These are phyloP conservation scores for Cynara cardunculus DNA, from an alignment of 129 eudicot species.

Conservation along the genomic window DNA sequence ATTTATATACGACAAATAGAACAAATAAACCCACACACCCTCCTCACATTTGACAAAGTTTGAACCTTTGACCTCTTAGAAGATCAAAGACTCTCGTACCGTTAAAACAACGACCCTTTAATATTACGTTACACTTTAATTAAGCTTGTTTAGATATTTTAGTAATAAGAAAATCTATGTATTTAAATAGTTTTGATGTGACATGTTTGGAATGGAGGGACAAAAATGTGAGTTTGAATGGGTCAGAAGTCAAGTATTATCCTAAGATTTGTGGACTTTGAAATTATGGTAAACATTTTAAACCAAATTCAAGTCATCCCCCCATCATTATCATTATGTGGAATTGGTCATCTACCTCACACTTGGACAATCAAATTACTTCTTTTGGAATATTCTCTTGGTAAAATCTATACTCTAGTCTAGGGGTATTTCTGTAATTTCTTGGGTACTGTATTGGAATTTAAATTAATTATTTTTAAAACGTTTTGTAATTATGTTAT, in stretches of 20 bases:
- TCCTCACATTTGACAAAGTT: too few species aligned
- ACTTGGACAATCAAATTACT: slow-evolving; percentile 6
- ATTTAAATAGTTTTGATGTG: background rate
- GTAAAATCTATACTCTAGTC: background rate
- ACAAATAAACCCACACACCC: too few species aligned
- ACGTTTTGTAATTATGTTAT: background rate
- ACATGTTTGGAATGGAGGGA: background rate
- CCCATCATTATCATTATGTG: slow-evolving; percentile 22
- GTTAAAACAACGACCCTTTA: too few species aligned
- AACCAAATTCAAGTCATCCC: slow-evolving; percentile 19
- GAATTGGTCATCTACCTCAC: slow-evolving; percentile 31
- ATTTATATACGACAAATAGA: too few species aligned
- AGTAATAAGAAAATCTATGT: background rate
- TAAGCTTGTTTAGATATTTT: background rate
- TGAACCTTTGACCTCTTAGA: too few species aligned
- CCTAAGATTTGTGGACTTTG: slow-evolving; percentile 26
- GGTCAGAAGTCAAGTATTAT: slow-evolving; percentile 21
- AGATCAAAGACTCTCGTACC: too few species aligned
- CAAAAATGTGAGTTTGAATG: slow-evolving; percentile 15
- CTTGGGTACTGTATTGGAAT: background rate
- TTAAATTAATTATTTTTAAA: background rate
- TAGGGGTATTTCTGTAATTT: background rate
- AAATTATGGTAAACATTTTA: slow-evolving; percentile 22
- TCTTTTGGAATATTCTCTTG: background rate
- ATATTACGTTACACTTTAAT: too few species aligned